Evolutionary conservation across 345 rosid genomes (phyloP).

Genomic region (Murraya paniculata): DNA sequence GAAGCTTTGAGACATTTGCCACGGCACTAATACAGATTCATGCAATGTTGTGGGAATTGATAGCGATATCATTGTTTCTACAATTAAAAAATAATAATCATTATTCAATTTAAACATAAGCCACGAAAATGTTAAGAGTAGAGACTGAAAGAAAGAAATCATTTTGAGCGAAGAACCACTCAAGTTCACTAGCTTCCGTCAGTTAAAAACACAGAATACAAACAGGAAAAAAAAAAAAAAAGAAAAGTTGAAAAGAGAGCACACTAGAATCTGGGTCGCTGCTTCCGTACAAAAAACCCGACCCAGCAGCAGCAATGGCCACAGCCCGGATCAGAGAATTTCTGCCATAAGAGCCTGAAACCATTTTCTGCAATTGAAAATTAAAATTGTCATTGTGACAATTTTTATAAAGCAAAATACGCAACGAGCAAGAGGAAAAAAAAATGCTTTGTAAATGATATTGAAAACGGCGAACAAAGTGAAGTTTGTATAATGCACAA

Average conservation of each 20-base stretch:
- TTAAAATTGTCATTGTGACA: not conserved
- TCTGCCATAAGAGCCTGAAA: conserved; percentile 19
- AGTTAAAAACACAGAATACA: not conserved
- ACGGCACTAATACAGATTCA: conserved; percentile 29
- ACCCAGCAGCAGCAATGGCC: conserved; percentile 43
- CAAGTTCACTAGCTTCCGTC: not conserved
- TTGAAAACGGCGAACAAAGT: not conserved
- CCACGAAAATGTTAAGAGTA: not conserved
- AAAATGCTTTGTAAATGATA: too few relatives aligned
- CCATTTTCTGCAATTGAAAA: conserved; percentile 38
- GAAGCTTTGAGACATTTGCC: conserved; percentile 17
- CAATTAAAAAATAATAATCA: not conserved
- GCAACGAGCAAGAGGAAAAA: not conserved
- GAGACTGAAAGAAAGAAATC: not conserved
- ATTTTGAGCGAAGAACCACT: not conserved
- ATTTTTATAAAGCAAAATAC: not conserved
- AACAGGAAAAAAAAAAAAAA: not conserved
- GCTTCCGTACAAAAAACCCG: conserved; percentile 35
- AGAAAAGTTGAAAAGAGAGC: conserved; percentile 1
- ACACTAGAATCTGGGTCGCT: conserved; percentile 36
- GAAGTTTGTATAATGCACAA: not conserved
- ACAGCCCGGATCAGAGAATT: conserved; percentile 34
- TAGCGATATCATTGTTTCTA: conserved; percentile 40
- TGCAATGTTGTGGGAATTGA: conserved; percentile 33
- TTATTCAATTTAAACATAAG: not conserved